Evolutionary conservation across 2,329 filamentous ascomycete genomes (phyloP), one percentile per base, ranked within the genome.

Genomic region (Fusarium sacchari): DNA sequence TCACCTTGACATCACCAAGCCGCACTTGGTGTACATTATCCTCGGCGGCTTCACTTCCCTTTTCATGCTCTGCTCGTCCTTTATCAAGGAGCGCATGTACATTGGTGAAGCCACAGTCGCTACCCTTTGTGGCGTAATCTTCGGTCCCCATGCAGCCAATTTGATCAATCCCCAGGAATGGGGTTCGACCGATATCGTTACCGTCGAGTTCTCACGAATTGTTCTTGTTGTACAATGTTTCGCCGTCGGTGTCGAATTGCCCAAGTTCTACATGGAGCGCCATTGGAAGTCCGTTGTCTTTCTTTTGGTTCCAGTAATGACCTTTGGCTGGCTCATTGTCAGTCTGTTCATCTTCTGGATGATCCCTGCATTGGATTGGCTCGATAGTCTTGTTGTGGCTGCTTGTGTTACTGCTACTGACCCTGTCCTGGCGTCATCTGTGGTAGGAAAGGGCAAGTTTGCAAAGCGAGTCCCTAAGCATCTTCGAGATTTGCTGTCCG

Each of bases 391-490:
- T 62, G 92, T 93, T 39, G 88, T 95, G 72, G 93, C 96, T 24
- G 96, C 96, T 66, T 99, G 96, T 81, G 95, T 99, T 61, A 99
- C 96, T 6, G 96, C 96, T 52, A 99, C 96, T 9, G 96, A 99
- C 84, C 96, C 96, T 62, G 96, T 99, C 75, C 86, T 99, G 79
- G 96, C 96, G 34, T 98, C 96, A 20, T 99, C 96, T 22, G 96
- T 99, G 61, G 96, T 99, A 59, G 96, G 96, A 81, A 99, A 98
- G 85, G 96, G 96, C 79, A 99, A 99, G 83, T 99, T 99, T 79
- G 96, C 96, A 40, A 97, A 97, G 85, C 91, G 96, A 72, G 95
- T 99, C 9, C 96, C 96, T 28, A 98, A 98, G 86, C 96, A 99
- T 91, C 86, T 99, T 84, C 90, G 96, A 87, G 96, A 99, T 84